Evolutionary conservation across 331 rosid species (phyloP), one percentile per base, ranked within the genome.

Genomic region (Arachis monticola): DNA sequence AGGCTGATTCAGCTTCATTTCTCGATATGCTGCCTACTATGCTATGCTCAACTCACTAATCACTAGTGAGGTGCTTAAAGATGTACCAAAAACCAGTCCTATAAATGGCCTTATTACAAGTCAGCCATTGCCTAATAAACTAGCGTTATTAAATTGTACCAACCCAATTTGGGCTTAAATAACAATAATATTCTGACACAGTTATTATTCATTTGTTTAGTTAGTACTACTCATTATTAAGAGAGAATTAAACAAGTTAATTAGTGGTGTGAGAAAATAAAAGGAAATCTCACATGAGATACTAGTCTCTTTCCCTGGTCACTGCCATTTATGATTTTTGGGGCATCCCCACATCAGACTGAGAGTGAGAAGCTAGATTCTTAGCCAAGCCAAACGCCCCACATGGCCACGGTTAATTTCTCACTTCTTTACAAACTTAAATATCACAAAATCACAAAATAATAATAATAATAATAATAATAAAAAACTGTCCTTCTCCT

Each of bases 121-220:
- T 5, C 61, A 70, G 53, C 61, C 70, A 69, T 59, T 13, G 8
- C 47, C 17, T 13, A 55, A 3, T 55, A 55, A 55, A 4, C 60
- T 55, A 13, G 53, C 67, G 64, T 74, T 75, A 81, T 80, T 86
- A 63, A 63, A 87, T 60, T 78, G 57, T 61, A 72, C 64, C 74
- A 60, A 60, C 62, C 83, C 69, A 75, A 60, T 72, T 63, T 75
- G 60, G 41, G 72, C 22, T 71, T 78, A 45, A 51, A 27, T 27
- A 27, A 27, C 30, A 74, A 64, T 72, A 75, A n/a, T 38, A 38
- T 38, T 73, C 81, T 88, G 90, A 82, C 86, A 81, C 9, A 60
- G 40, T 72, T 11, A 51, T 77, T 68, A 64, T 71, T 68, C 83
- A 64, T 38, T 38, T 38, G 6, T 38, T 38, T 38, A 38, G 17